These are phyloP conservation scores for Phialocephala subalpina DNA, from an alignment of 2,329 filamentous ascomycete genomes.

Conservation along the genomic window DNA sequence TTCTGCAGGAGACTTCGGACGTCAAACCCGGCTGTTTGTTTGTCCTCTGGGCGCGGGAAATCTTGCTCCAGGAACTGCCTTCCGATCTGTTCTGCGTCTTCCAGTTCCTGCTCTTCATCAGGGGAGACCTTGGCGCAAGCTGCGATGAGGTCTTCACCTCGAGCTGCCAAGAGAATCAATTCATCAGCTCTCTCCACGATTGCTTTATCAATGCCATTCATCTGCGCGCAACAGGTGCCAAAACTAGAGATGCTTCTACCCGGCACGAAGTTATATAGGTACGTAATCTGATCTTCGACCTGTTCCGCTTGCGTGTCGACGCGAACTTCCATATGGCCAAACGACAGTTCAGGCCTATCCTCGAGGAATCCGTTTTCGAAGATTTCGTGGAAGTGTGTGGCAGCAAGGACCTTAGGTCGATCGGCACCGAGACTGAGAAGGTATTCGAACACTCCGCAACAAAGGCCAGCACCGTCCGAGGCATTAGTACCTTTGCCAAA, in stretches of 20 bases:
- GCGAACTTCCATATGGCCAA: constrained; percentile 77
- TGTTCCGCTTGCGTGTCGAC: constrained; percentile 60
- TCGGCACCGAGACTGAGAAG: constrained; percentile 56
- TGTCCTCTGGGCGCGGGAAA: constrained; percentile 35
- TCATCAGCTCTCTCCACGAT: constrained; percentile 81
- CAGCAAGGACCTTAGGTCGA: constrained; percentile 64
- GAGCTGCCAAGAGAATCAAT: constrained; percentile 71
- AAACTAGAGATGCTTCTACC: constrained; percentile 84
- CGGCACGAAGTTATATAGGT: constrained; percentile 73
- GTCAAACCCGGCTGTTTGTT: constrained; percentile 29
- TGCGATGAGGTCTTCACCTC: constrained; percentile 78
- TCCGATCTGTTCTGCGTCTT: constrained; percentile 69
- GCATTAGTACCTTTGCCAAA: constrained; percentile 75
- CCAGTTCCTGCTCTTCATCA: constrained; percentile 70
- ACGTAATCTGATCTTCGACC: constrained; percentile 70
- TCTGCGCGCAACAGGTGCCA: constrained; percentile 82
- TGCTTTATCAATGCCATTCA: constrained; percentile 80
- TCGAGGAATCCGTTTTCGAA: constrained; percentile 69
- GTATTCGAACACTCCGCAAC: constrained; percentile 64
- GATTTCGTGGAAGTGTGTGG: constrained; percentile 75
- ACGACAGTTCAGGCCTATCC: constrained; percentile 57
- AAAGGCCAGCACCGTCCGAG: constrained; percentile 65
- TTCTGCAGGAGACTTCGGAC: constrained; percentile 40
- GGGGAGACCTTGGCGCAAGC: constrained; percentile 73
- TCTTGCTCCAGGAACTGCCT: constrained; percentile 60